phyloP scores from a whole-genome alignment of 2,329 filamentous ascomycete species.

The Leptographium galeiforme region DNA sequence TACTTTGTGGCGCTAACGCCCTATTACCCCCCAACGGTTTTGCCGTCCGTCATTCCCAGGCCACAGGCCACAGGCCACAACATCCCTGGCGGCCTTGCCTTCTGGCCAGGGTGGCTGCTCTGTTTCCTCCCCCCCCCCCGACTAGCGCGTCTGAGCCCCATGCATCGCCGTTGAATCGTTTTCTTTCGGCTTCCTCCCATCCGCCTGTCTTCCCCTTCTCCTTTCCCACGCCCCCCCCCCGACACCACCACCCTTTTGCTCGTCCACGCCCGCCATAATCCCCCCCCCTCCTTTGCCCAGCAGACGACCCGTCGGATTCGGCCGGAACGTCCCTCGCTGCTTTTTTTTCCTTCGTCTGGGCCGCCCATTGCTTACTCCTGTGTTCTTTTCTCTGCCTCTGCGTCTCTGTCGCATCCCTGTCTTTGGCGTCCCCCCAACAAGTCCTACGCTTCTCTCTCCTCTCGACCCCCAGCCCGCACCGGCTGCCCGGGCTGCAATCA shows the following conservation, averaged over 20 bases:
- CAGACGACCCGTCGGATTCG: background rate
- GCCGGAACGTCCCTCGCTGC: background rate
- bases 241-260: background rate
- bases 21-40: background rate
- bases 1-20: background rate
- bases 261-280: background rate
- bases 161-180: background rate
- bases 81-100: too few species aligned
- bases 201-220: background rate
- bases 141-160: constrained; percentile 1
- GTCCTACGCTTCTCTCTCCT: too few species aligned
- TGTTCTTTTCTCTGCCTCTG: background rate
- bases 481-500: too few species aligned
- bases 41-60: background rate
- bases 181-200: background rate
- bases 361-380: background rate
- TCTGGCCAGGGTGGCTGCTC: background rate
- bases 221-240: background rate
- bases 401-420: background rate
- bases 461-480: too few species aligned
- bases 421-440: background rate
- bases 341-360: background rate
- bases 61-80: too few species aligned
- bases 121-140: background rate
- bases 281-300: background rate